Conservation (phyloP, 805 yeast species). For the Isabelozyma gotoi region DNA sequence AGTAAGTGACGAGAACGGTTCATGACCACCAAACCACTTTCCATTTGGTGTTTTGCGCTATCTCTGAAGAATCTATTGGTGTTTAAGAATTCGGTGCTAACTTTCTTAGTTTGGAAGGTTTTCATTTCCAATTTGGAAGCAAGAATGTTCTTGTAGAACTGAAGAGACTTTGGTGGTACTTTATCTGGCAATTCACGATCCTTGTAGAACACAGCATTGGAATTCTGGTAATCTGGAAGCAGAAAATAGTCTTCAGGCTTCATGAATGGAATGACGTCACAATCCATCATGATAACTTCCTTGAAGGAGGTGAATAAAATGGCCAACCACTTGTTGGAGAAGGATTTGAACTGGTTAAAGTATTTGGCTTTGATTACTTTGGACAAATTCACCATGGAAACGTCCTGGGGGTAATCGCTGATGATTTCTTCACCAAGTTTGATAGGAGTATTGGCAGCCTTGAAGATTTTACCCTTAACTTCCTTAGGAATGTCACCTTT, state of each 20-base stretch:
- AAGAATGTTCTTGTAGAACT: background rate
- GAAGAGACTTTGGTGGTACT: background rate
- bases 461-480: background rate
- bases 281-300: slow-evolving; percentile 17
- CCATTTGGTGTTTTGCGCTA: slow-evolving; percentile 22
- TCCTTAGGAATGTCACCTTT: slow-evolving; percentile 6
- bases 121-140: background rate
- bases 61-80: slow-evolving; percentile 18
- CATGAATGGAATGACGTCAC: slow-evolving; percentile 17
- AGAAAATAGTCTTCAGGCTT: slow-evolving; percentile 12
- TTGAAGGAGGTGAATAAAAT: slow-evolving; percentile 20
- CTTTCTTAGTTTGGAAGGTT: background rate
- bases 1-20: slow-evolving; percentile 21
- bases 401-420: background rate
- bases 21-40: slow-evolving; percentile 35
- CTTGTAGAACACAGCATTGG: slow-evolving; percentile 19
- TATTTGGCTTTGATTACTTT: background rate
- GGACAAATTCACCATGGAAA: background rate
- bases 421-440: background rate
- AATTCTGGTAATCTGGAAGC: slow-evolving; percentile 14
- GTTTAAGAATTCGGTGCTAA: background rate
- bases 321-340: slow-evolving; percentile 13
- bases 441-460: background rate
- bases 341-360: background rate
- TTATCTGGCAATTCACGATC: slow-evolving; percentile 2